Base-by-base conservation (phyloP, 371 early-diverging fungal genomes). In the Mortierella sp. region DNA sequence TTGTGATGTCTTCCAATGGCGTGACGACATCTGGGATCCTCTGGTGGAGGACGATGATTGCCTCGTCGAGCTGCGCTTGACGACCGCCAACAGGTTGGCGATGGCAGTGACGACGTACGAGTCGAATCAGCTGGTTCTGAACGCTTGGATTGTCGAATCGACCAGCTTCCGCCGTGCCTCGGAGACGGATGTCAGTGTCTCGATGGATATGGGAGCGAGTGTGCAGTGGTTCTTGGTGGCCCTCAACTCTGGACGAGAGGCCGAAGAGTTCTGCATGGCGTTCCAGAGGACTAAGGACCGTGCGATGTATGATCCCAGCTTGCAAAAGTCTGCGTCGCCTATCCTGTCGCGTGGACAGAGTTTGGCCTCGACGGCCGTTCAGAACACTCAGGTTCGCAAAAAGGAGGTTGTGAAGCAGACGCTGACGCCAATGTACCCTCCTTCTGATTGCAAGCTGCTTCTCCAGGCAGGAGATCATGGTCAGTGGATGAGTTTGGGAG, bases 1-100 rank as follows among this genome's bases (percentile, higher is more conserved):
- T 16, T 86, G 87, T 46, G 87, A 86, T 75, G 87, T 86, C 18
- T 86, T 86, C 78, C 82, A 82, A 24, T 86, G 87, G 87, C 82
- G 82, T 12, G 87, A 86, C 29, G 87, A 86, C 58, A 73, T 76
- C 65, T 86, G 87, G 87, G 87, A 86, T 41, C 87, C 87, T 3
- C 54, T 86, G 65, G 80, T 86, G 16, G 87, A 86, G 18, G 83
- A 86, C 32, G 87, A 86, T 24, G 87, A 86, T 58, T 79, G 79
- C 46, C 38, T 54, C n/a, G 79, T 72, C 32, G 87, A 86, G 24
- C 80, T 86, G 21, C 87, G 87, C 18, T 51, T 86, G 80, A 86
- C 87, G 43, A 77, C 82, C 0, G 76, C 87, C 56, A 82, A 82
- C 43, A 82, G 87, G 3, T 70, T 86, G 73, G 87, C 87, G 74